These are phyloP conservation scores for Lepiota venenata DNA, from an alignment of 768 basidiomycete genomes.

Conservation along the genomic window DNA sequence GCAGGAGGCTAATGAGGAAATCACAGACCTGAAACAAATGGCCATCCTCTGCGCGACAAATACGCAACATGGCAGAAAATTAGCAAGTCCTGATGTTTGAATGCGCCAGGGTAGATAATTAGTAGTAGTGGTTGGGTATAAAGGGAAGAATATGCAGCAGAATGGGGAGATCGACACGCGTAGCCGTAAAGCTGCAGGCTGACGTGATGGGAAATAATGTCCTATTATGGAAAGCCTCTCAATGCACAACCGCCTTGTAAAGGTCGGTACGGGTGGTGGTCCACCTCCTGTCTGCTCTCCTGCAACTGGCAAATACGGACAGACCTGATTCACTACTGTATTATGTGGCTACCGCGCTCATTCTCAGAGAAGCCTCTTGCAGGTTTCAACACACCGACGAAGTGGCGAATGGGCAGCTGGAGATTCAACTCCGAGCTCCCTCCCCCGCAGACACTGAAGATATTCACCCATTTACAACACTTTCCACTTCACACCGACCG, in stretches of 20 bases:
- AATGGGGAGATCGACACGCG: not conserved
- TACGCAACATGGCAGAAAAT: constrained; percentile 47
- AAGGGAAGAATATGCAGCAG: not conserved
- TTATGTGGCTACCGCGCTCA: no score
- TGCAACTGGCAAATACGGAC: no score
- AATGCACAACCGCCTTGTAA: not conserved
- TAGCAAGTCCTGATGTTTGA: not conserved
- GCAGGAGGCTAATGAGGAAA: not conserved
- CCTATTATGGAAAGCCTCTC: not conserved
- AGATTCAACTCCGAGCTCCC: no score
- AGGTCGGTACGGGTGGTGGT: not conserved
- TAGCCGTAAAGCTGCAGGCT: not conserved
- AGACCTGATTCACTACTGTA: no score
- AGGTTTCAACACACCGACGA: no score
- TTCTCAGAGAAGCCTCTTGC: no score
- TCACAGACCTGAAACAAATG: constrained; percentile 52
- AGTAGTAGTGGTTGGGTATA: constrained; percentile 5
- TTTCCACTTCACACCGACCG: not conserved
- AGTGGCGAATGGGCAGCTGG: no score
- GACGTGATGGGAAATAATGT: constrained; percentile 10
- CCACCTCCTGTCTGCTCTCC: no score
- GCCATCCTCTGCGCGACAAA: constrained; percentile 65
- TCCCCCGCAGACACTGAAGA: no score
- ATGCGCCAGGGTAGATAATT: constrained; percentile 1
- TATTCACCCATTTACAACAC: not conserved